Conservation (phyloP, 352 stramenopile genomes). For the Globisporangium apiculatum region DNA sequence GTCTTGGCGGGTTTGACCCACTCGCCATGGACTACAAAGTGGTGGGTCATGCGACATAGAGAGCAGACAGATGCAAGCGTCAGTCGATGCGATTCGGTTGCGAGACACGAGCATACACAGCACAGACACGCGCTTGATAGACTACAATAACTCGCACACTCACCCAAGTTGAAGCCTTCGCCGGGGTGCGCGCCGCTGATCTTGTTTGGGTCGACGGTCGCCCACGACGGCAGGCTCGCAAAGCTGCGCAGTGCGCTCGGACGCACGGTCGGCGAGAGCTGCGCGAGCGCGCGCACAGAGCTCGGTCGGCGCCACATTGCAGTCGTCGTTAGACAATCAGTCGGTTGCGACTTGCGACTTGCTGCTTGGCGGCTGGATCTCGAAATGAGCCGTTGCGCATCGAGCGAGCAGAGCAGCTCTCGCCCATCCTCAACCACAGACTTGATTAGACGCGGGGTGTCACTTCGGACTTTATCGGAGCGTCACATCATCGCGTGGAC, state of each 20-base stretch:
- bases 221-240: conserved; percentile 83
- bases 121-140: background rate
- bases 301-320: conserved; percentile 25
- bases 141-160: conserved; percentile 1
- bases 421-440: background rate
- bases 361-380: background rate
- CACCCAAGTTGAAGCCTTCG: conserved; percentile 87
- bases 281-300: conserved; percentile 6
- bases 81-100: background rate
- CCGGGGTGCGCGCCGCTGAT: conserved; percentile 76
- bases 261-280: conserved; percentile 14
- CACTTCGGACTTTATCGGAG: conserved; percentile 3
- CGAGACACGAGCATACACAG: background rate
- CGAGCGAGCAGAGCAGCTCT: background rate
- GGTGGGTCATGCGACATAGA: background rate
- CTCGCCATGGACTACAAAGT: conserved; percentile 72
- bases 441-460: background rate
- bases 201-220: conserved; percentile 84
- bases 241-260: conserved; percentile 26
- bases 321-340: background rate
- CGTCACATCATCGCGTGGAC: background rate
- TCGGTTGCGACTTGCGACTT: background rate
- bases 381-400: conserved; percentile 1
- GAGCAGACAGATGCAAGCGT: background rate
- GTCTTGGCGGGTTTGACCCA: conserved; percentile 72